Evolutionary conservation across 1,284 basidiomycete species (phyloP), one percentile per base, ranked within the genome.

Genomic region (Naganishia cerealis): DNA sequence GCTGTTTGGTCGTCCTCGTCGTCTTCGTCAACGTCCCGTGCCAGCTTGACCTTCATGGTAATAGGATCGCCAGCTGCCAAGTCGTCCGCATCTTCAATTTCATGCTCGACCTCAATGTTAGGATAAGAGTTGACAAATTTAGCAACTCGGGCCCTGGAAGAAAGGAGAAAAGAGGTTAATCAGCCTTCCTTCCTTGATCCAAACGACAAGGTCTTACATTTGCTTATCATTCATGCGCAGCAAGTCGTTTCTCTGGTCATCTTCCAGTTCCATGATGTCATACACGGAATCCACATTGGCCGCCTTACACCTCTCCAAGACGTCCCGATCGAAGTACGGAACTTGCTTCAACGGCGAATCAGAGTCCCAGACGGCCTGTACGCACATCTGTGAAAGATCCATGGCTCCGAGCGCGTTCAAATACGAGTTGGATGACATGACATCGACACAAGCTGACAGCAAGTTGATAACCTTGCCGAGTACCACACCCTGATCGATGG

Each of bases 381-480:
- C 93, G 79, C 92, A 94, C 95, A 99, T 99, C 82, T 99, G 96
- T n/a, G 90, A 91, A 68, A 99, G 80, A 82, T 99, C 96, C 96
- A 99, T 99, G 0, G 94, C 95, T 58, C 94, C 91, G 16, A 98
- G 83, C 0, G 94, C 95, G 76, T 89, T 95, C 75, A 99, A 80
- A 88, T 89, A 95, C 3, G 91, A 93, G 76, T 97, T 97, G 57
- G 90, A 93, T 5, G 91, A 94, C 92, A 99, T 94, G 70, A 99
- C 95, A 78, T 98, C 95, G 42, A 98, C 94, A 76, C 92, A 94
- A 1, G 95, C 94, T 13, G 90, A 92, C 26, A 95, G 84, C 36
- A 95, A 81, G 74, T 92, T 95, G 71, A 97, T 84, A 38, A 96
- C 88, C 80, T 94, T 96, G 80, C 90, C 87, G 3, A 99, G 84